Conservation (phyloP, 2,329 filamentous ascomycete genomes). For the Exophiala calicioides region DNA sequence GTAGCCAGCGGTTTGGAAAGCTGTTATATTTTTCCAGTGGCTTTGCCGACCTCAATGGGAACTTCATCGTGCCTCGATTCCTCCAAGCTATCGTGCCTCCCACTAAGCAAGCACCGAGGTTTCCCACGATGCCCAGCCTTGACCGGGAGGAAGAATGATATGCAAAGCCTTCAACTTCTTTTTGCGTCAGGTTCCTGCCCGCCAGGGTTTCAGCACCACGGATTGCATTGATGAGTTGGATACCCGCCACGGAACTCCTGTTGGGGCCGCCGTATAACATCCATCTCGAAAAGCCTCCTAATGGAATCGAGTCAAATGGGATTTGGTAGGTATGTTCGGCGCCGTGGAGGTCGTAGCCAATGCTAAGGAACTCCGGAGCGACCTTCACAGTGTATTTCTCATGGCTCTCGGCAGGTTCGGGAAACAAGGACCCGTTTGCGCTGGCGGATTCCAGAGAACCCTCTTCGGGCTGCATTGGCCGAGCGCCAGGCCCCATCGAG, state of each 20-base stretch:
- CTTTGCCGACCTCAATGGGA: conserved; percentile 29
- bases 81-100: conserved; percentile 19
- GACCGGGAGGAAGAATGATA: conserved; percentile 23
- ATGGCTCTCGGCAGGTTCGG: no score
- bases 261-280: conserved; percentile 23
- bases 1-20: conserved; percentile 23
- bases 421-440: no score
- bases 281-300: conserved; percentile 23
- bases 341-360: conserved; percentile 28
- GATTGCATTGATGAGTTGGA: conserved; percentile 26
- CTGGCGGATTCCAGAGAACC: conserved; percentile 2
- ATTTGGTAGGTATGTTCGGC: conserved; percentile 22
- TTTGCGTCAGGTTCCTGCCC: conserved; percentile 22
- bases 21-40: conserved; percentile 26
- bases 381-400: conserved; percentile 25
- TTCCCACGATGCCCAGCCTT: conserved; percentile 14
- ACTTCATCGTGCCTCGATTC: conserved; percentile 28
- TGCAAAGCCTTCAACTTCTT: conserved; percentile 29
- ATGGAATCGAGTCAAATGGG: conserved; percentile 27
- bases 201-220: conserved; percentile 24
- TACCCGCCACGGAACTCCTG: conserved; percentile 18
- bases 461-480: conserved; percentile 23
- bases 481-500: conserved; percentile 30
- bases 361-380: conserved; percentile 18
- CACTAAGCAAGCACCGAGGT: conserved; percentile 5